A percentile compares a stretch with the other conserved stretches of the same genome.
phyloP scores from a whole-genome alignment of 208 protist genomes.

The Leishmania guyanensis region DNA sequence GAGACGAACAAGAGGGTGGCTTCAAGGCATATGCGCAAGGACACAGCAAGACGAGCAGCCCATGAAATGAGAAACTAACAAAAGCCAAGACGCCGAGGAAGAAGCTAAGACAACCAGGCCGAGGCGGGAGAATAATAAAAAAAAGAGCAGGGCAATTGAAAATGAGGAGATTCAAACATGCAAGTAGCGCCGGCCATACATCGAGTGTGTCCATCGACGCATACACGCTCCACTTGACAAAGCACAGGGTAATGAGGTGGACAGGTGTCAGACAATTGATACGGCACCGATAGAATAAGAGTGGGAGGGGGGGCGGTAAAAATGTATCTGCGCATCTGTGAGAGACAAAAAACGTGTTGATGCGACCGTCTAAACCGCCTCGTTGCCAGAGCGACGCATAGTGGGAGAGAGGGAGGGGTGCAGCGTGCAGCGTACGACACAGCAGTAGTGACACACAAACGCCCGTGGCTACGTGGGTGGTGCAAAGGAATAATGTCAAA shows the following conservation, averaged over 20 bases:
- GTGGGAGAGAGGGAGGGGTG: not conserved
- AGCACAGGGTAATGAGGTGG: too few relatives aligned
- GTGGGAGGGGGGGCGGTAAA: too few relatives aligned
- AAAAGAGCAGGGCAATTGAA: constrained; percentile 4
- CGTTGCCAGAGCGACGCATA: not conserved
- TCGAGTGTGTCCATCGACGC: not conserved
- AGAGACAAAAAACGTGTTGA: not conserved
- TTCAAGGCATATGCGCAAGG: not conserved
- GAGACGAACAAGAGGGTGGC: too few relatives aligned
- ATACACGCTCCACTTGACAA: too few relatives aligned
- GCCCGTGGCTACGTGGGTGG: not conserved
- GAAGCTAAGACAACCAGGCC: not conserved
- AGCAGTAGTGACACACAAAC: not conserved
- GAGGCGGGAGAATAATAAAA: not conserved
- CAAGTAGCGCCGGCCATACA: constrained; percentile 9
- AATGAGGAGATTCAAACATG: not conserved
- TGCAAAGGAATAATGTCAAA: not conserved
- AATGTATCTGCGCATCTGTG: not conserved
- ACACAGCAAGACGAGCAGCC: not conserved
- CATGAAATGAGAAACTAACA: constrained; percentile 13
- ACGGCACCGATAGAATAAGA: too few relatives aligned
- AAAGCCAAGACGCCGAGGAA: constrained; percentile 14
- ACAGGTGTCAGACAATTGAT: too few relatives aligned
- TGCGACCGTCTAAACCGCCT: not conserved
- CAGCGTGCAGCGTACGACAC: not conserved